Base-by-base conservation (phyloP, 2,329 filamentous ascomycete genomes). In the Aspergillus uvarum region DNA sequence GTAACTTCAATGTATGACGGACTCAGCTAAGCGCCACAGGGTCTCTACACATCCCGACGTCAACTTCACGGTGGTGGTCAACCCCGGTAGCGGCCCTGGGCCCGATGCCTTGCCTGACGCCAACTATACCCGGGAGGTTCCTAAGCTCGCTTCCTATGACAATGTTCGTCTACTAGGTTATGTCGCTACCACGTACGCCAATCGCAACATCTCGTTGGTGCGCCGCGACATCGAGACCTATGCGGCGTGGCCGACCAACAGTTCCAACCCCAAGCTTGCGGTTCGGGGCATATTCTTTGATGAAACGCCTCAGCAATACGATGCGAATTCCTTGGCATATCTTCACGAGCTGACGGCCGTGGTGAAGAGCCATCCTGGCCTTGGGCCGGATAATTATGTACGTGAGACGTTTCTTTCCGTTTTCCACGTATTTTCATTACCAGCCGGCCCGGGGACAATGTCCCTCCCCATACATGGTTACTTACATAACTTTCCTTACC, bases 141-240 rank as follows among this genome's bases (percentile, higher is more conserved):
- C 73, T 38, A 72, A 67, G 55, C 72, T 82, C 51, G 74, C 75
- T 56, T 67, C 70, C 21, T 72, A 77, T 63, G 68, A 77, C 60
- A 84, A 85, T 70, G 78, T 81, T 55, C 75, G 77, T 35, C 77
- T 82, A 51, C 70, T 85, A 57, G 80, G 77, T 11, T 83, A 82
- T 67, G 81, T 83, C 68, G 72, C 81, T 50, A 80, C 79, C 58
- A 82, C 79, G 42, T 85, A 83, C 68, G 74, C 72, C 22, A 70
- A 66, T 51, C 74, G 76, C 53, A 68, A 76, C 53, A 67, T 81
- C 71, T 69, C 75, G 67, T 59, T 76, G 72, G 68, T 80, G 51
- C 69, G 67, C 58, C 64, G 70, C 60, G 81, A 83, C 60, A 76
- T 83, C 50, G 73, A 74, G 54, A 73, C 71, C 4, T 83, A 82